Evolutionary conservation across 768 basidiomycete genomes (phyloP).

Genomic region (Plicaturopsis crispa): DNA sequence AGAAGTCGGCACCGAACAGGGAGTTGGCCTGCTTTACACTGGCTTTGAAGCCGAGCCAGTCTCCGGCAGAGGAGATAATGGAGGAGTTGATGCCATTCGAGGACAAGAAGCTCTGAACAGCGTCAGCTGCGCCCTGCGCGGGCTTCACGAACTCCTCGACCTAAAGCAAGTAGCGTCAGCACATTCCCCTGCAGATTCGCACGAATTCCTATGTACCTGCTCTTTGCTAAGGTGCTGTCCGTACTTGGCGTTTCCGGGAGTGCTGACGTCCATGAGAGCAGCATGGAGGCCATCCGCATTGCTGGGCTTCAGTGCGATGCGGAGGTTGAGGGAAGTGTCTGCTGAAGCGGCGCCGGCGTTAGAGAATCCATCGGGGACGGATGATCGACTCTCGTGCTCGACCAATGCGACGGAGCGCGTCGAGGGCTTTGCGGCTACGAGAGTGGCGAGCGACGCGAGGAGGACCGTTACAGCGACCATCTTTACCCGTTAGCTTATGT

Average conservation of each 20-base stretch:
- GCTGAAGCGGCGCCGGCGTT: slow-evolving; percentile 19
- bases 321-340: slow-evolving; percentile 24
- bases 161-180: slow-evolving; percentile 1
- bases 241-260: slow-evolving; percentile 25
- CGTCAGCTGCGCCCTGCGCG: slow-evolving; percentile 6
- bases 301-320: slow-evolving; percentile 26
- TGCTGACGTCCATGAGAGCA: slow-evolving; percentile 27
- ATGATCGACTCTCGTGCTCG: slow-evolving; percentile 21
- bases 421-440: too few relatives aligned
- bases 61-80: slow-evolving; percentile 10
- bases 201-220: slow-evolving; percentile 19
- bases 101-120: slow-evolving; percentile 3
- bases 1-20: slow-evolving; percentile 26
- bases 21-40: slow-evolving; percentile 26
- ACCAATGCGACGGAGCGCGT: too few relatives aligned
- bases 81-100: slow-evolving; percentile 3
- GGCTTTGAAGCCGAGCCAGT: slow-evolving; percentile 26
- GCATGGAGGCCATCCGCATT: slow-evolving; percentile 28
- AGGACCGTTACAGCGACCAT: too few relatives aligned
- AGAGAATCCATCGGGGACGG: slow-evolving; percentile 20
- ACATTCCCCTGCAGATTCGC: neutral
- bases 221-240: slow-evolving; percentile 30
- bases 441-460: too few relatives aligned
- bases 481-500: too few relatives aligned
- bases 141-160: slow-evolving; percentile 13